phyloP scores from a whole-genome alignment of 164 flowering plant genomes.

The Vitis labrusca region DNA sequence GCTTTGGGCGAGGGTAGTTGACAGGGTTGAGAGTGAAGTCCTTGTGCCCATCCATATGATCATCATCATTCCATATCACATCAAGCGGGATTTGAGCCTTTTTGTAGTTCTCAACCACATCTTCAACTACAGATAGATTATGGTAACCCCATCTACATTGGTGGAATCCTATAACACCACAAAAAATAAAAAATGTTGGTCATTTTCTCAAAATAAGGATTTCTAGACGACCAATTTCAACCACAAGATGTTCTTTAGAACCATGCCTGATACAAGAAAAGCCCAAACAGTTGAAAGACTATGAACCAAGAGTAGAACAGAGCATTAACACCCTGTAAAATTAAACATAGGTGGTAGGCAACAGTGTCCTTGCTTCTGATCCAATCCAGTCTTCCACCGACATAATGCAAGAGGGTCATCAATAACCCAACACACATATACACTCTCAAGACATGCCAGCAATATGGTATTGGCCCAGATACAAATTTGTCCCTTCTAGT shows the following conservation, averaged over 20 bases:
- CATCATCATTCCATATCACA: conserved; percentile 95
- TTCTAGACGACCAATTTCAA: no score
- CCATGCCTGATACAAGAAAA: no score
- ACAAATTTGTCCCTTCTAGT: neutral
- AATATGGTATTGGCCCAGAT: neutral
- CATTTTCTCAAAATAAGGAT: neutral
- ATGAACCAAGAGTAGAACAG: no score
- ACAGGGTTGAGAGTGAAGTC: conserved; percentile 86
- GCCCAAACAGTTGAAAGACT: no score
- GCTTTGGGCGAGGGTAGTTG: conserved; percentile 69
- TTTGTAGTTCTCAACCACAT: conserved; percentile 80
- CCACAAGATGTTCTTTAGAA: no score
- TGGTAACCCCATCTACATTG: conserved; percentile 97
- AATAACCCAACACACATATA: conserved; percentile 1
- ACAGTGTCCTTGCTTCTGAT: neutral
- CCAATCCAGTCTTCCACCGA: neutral
- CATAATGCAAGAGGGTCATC: conserved; percentile 6
- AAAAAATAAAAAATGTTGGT: neutral
- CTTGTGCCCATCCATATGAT: conserved; percentile 92
- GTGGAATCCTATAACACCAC: conserved; percentile 68
- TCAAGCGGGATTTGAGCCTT: conserved; percentile 89
- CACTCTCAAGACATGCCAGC: neutral
- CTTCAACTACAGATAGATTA: conserved; percentile 77
- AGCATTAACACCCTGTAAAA: neutral
- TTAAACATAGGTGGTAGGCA: neutral